A percentile compares a stretch with the other conserved stretches of the same genome.
Evolutionary conservation across 768 basidiomycete genomes (phyloP).

Genomic region (Tricholoma terreum): DNA sequence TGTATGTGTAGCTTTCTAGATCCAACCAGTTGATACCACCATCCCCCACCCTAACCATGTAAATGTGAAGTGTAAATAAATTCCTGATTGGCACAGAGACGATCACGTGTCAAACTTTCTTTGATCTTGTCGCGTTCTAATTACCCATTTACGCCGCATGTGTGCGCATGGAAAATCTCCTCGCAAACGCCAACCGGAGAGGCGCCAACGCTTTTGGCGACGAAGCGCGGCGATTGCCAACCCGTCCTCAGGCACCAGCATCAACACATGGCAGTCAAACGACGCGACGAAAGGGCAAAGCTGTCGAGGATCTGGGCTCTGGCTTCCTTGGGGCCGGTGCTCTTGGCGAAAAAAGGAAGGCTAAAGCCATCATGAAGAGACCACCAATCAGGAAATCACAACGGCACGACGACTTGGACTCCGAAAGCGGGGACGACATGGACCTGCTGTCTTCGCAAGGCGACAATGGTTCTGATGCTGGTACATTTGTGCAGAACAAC

Average conservation of each 20-base stretch:
- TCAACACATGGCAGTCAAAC: neutral
- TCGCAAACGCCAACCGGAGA: neutral
- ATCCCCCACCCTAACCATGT: too few relatives aligned
- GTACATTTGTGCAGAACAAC: neutral
- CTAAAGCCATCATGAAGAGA: neutral
- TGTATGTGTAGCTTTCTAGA: too few relatives aligned
- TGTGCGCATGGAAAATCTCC: neutral
- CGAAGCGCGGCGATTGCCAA: neutral
- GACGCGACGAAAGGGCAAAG: constrained; percentile 1
- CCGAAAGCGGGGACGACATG: neutral
- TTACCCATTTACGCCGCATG: neutral
- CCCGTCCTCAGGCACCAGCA: neutral
- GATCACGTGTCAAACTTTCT: neutral
- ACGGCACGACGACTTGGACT: neutral
- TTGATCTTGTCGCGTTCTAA: neutral
- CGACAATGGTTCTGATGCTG: neutral
- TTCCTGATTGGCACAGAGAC: too few relatives aligned
- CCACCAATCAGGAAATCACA: neutral
- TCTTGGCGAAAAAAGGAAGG: neutral
- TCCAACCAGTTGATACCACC: too few relatives aligned
- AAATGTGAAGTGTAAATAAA: too few relatives aligned
- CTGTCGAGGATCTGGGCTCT: constrained; percentile 2
- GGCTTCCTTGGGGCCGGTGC: neutral
- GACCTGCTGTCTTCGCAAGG: neutral
- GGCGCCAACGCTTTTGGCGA: neutral